These are phyloP conservation scores for Taxawa tesnikishii DNA, from an alignment of 2,329 filamentous ascomycete genomes.

Conservation along the genomic window DNA sequence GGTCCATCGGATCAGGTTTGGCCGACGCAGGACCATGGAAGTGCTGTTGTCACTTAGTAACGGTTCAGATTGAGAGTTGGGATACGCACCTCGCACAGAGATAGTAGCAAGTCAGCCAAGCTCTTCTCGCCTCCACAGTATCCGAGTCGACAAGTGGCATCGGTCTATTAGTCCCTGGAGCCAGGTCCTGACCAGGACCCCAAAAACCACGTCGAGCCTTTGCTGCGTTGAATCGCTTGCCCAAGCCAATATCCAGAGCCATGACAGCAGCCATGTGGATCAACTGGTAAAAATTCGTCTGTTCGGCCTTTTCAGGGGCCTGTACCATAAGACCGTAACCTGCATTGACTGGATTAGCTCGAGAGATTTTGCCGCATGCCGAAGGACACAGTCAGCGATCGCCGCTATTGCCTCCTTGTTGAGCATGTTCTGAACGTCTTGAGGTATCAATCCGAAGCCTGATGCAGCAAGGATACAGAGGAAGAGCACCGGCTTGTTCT, in stretches of 20 bases:
- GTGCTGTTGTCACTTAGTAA: no score
- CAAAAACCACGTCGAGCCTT: slow-evolving; percentile 21
- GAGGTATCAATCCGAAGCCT: slow-evolving; percentile 36
- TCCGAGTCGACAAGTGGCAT: slow-evolving; percentile 30
- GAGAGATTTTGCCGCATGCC: slow-evolving; percentile 67
- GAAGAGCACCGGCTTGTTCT: slow-evolving; percentile 47
- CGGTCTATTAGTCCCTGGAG: slow-evolving; percentile 15
- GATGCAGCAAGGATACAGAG: slow-evolving; percentile 44
- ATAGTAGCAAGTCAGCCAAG: slow-evolving; percentile 51
- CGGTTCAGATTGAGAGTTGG: no score
- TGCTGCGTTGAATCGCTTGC: slow-evolving; percentile 36
- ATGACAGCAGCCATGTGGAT: slow-evolving; percentile 71
- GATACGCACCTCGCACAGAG: slow-evolving; percentile 43
- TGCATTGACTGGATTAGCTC: slow-evolving; percentile 73
- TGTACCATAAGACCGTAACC: slow-evolving; percentile 71
- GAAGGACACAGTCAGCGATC: slow-evolving; percentile 61
- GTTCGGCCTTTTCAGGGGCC: slow-evolving; percentile 73
- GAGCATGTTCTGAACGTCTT: slow-evolving; percentile 48
- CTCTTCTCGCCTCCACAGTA: slow-evolving; percentile 43
- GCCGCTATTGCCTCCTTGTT: slow-evolving; percentile 58
- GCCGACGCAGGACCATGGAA: slow-evolving; percentile 45
- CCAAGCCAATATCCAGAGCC: slow-evolving; percentile 73
- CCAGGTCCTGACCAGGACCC: slow-evolving; percentile 20
- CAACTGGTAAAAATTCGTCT: slow-evolving; percentile 82
- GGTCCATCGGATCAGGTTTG: slow-evolving; percentile 47